Percentiles rank a stretch among this genome's conserved stretches.
Evolutionary conservation across 2,329 filamentous ascomycete genomes (phyloP).

Genomic region (Botryosphaeria agaves): DNA sequence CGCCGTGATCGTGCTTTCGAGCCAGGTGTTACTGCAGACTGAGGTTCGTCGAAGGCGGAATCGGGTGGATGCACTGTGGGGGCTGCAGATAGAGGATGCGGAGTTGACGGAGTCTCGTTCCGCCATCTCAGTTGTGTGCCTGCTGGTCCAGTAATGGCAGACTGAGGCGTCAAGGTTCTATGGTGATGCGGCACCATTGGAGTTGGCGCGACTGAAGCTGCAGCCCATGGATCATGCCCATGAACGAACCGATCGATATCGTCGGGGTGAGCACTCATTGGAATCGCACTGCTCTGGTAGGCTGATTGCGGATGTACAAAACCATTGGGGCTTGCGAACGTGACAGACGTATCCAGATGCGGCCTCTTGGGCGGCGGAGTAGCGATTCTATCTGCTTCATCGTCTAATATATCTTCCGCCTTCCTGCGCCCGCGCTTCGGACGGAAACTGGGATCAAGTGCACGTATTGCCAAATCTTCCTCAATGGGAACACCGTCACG

Average conservation of each 20-base stretch:
- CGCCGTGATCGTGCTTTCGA: conserved; percentile 37
- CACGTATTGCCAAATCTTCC: conserved; percentile 75
- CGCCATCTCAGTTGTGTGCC: conserved; percentile 22
- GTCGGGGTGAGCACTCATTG: conserved; percentile 37
- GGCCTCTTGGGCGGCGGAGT: conserved; percentile 37
- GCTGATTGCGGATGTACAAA: conserved; percentile 27
- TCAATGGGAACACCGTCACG: conserved; percentile 72
- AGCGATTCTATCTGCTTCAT: conserved; percentile 31
- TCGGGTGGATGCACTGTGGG: conserved; percentile 31
- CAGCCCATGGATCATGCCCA: conserved; percentile 32
- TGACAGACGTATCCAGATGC: conserved; percentile 35
- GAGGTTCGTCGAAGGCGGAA: conserved; percentile 41
- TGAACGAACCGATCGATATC: no score
- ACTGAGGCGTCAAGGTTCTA: conserved; percentile 13
- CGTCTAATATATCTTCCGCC: conserved; percentile 36
- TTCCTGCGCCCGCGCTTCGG: conserved; percentile 45
- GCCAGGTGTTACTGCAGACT: conserved; percentile 58
- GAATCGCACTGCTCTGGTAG: conserved; percentile 33
- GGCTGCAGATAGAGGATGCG: conserved; percentile 64
- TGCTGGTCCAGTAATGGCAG: conserved; percentile 14
- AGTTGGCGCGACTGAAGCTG: no score
- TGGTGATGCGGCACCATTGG: no score
- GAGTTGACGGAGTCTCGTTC: conserved; percentile 44
- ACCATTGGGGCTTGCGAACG: conserved; percentile 12
- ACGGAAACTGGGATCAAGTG: conserved; percentile 59